Percentiles rank a stretch among this genome's conserved stretches.
Evolutionary conservation across 495 filamentous ascomycete genomes (phyloP).

Genomic region (Lichina pygmaea): DNA sequence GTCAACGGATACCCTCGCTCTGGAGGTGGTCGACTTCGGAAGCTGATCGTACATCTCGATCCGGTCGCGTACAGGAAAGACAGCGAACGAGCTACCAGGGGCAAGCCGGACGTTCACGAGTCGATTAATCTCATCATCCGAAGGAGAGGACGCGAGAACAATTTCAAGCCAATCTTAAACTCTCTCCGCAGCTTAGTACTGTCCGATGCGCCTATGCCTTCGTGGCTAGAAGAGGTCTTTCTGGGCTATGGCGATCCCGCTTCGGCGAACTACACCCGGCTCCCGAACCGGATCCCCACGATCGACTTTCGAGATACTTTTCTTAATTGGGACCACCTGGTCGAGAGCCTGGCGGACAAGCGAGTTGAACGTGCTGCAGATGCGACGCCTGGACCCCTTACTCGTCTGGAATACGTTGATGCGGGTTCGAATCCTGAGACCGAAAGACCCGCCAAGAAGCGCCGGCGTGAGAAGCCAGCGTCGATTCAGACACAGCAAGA

Average conservation of each 20-base stretch:
- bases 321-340: constrained; percentile 78
- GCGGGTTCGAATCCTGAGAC: constrained; percentile 17
- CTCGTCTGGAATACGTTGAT: constrained; percentile 41
- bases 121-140: constrained; percentile 68
- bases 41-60: constrained; percentile 62
- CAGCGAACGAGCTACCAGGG: constrained; percentile 29
- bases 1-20: constrained; percentile 23
- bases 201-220: constrained; percentile 61
- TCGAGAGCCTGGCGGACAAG: constrained; percentile 64
- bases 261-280: constrained; percentile 57
- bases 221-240: constrained; percentile 92
- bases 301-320: constrained; percentile 89
- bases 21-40: constrained; percentile 21
- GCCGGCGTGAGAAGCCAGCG: constrained; percentile 45
- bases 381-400: constrained; percentile 64
- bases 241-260: constrained; percentile 85
- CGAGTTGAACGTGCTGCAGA: constrained; percentile 40
- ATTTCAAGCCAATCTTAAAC: constrained; percentile 83
- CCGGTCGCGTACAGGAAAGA: constrained; percentile 51
- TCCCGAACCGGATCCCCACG: constrained; percentile 47
- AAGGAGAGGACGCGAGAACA: constrained; percentile 74
- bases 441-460: constrained; percentile 38
- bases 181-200: constrained; percentile 71
- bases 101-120: constrained; percentile 57
- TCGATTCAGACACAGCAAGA: constrained; percentile 29